Percentiles rank a stretch among this genome's conserved stretches.
Conservation (phyloP, 208 protist species). For the Porcisia deanei region DNA sequence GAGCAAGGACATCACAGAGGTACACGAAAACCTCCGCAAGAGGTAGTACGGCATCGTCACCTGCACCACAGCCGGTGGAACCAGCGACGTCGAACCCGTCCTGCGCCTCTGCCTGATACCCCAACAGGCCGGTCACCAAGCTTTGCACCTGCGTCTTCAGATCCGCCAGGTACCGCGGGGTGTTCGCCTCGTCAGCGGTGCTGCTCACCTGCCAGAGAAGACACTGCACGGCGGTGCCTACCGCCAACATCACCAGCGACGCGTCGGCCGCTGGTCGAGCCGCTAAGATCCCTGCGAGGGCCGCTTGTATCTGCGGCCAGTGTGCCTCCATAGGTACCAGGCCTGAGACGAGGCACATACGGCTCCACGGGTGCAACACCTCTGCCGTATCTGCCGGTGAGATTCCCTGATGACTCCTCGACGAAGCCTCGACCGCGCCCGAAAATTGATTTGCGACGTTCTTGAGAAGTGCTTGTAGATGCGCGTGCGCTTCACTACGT, state of each 20-base stretch:
- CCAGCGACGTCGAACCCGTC: background rate
- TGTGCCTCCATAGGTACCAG: slow-evolving; percentile 48
- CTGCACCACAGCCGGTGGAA: background rate
- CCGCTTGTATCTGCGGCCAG: slow-evolving; percentile 43
- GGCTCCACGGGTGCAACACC: slow-evolving; percentile 44
- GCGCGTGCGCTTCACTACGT: slow-evolving; percentile 55
- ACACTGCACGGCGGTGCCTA: slow-evolving; percentile 49
- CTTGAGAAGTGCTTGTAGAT: slow-evolving; percentile 72
- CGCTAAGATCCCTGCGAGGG: slow-evolving; percentile 13
- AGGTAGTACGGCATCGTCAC: background rate
- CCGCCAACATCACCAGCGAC: slow-evolving; percentile 35
- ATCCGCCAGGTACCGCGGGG: background rate
- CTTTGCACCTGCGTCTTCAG: slow-evolving; percentile 18
- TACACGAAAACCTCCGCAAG: slow-evolving; percentile 37
- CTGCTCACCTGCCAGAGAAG: slow-evolving; percentile 54
- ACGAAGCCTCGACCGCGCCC: background rate
- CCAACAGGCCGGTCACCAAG: slow-evolving; percentile 29
- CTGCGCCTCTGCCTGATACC: slow-evolving; percentile 15
- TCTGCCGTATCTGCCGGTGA: slow-evolving; percentile 26
- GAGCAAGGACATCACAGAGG: slow-evolving; percentile 66
- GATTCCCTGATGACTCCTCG: background rate
- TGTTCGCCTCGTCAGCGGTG: background rate
- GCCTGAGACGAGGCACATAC: slow-evolving; percentile 60
- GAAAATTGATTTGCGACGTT: slow-evolving; percentile 49
- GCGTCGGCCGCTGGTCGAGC: slow-evolving; percentile 16